Percentiles rank a stretch among this genome's conserved stretches.
Conservation (phyloP, 176 grass and related monocot species). For the Hyparrhenia diplandra region DNA sequence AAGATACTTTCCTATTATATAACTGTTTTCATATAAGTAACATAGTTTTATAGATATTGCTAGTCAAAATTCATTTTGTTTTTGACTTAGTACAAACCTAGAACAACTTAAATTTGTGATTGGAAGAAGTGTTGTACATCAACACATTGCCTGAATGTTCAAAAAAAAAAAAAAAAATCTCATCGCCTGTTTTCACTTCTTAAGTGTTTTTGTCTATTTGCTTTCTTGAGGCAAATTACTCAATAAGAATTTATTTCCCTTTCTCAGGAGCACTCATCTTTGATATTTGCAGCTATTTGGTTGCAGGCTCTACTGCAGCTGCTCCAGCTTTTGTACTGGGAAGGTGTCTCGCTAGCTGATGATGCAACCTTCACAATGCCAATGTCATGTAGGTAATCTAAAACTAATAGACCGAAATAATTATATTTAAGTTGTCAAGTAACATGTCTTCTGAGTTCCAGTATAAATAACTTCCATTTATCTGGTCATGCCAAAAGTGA, state of each 20-base stretch:
- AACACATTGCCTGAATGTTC: too few species aligned
- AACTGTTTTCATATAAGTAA: not conserved
- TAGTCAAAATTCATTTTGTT: not conserved
- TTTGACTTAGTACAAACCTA: not conserved
- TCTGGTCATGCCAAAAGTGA: not conserved
- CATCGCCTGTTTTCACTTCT: too few species aligned
- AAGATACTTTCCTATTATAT: not conserved
- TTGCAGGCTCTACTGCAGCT: too few species aligned
- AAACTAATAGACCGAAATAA: not conserved
- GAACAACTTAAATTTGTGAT: not conserved
- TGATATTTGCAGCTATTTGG: not conserved
- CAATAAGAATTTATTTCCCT: not conserved
- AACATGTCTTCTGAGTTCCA: not conserved
- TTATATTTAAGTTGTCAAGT: not conserved
- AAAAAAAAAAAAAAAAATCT: too few species aligned
- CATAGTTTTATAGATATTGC: not conserved
- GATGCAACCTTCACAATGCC: not conserved
- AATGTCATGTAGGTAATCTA: not conserved
- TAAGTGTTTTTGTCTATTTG: not conserved
- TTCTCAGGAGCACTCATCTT: not conserved
- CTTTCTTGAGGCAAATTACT: not conserved
- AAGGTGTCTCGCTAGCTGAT: not conserved
- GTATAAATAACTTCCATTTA: not conserved
- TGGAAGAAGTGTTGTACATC: not conserved
- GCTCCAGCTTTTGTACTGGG: not conserved